Evolutionary conservation across 805 yeast species (phyloP).

Genomic region (Starmerella asiatica): DNA sequence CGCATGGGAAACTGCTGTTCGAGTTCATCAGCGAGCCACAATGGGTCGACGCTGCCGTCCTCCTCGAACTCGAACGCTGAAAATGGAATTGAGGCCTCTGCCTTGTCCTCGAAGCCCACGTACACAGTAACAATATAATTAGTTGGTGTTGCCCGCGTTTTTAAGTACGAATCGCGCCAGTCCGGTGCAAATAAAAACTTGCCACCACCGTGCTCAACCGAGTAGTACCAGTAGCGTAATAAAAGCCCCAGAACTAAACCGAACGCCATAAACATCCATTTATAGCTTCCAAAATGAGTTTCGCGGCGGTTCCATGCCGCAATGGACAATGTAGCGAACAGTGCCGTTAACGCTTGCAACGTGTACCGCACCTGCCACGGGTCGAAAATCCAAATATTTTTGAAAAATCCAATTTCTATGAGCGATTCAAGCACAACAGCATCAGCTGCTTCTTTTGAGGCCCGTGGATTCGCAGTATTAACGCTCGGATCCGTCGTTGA

Average conservation of each 20-base stretch:
- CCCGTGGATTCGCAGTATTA: no score
- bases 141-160: slow-evolving; percentile 8
- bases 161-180: slow-evolving; percentile 15
- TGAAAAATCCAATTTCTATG: slow-evolving; percentile 9
- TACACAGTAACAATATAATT: slow-evolving; percentile 10
- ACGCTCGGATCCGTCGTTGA: no score
- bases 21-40: slow-evolving; percentile 16
- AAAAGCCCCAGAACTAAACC: slow-evolving; percentile 6
- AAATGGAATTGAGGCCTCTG: slow-evolving; percentile 12
- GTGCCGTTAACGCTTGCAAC: slow-evolving; percentile 5
- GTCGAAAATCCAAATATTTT: slow-evolving; percentile 15
- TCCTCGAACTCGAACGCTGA: slow-evolving; percentile 6
- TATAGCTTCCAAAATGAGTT: slow-evolving; percentile 5
- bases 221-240: slow-evolving; percentile 12
- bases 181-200: slow-evolving; percentile 14
- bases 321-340: slow-evolving; percentile 4
- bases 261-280: slow-evolving; percentile 13
- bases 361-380: slow-evolving; percentile 13
- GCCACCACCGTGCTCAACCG: slow-evolving; percentile 17
- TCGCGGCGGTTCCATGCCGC: slow-evolving; percentile 7
- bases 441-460: slow-evolving; percentile 8
- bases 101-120: slow-evolving; percentile 11
- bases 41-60: slow-evolving; percentile 6
- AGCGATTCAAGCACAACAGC: slow-evolving; percentile 8
- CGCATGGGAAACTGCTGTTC: slow-evolving; percentile 3